Evolutionary conservation across 2,329 filamentous ascomycete genomes (phyloP).

Genomic region (Pseudogymnoascus sp.): DNA sequence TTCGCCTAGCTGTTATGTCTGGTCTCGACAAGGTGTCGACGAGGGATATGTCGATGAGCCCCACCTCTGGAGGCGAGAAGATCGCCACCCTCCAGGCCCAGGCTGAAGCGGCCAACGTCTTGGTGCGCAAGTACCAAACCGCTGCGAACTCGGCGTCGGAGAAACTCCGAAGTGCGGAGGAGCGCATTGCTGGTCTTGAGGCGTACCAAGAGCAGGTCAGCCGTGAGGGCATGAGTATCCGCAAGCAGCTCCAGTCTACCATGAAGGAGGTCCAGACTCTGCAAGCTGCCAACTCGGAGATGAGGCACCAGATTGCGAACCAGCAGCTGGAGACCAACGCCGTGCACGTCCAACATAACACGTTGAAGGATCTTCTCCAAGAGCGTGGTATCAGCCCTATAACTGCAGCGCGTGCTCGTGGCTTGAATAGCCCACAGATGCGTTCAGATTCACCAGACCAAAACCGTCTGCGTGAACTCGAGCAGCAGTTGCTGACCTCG

Average conservation of each 20-base stretch:
- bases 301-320: constrained; percentile 73
- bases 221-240: constrained; percentile 80
- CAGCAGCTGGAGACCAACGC: constrained; percentile 94
- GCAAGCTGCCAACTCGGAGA: constrained; percentile 69
- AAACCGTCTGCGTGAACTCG: constrained; percentile 71
- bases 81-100: constrained; percentile 70
- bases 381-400: constrained; percentile 82
- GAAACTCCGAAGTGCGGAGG: constrained; percentile 84
- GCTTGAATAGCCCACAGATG: constrained; percentile 64
- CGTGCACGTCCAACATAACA: constrained; percentile 82
- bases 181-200: constrained; percentile 91
- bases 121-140: constrained; percentile 82
- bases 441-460: constrained; percentile 73
- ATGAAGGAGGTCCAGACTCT: constrained; percentile 78
- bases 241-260: constrained; percentile 79
- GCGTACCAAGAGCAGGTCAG: constrained; percentile 97
- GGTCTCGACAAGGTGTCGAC: constrained; percentile 69
- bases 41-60: constrained; percentile 41
- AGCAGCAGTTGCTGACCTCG: constrained; percentile 74
- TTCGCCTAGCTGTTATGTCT: constrained; percentile 72
- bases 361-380: constrained; percentile 82
- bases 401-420: constrained; percentile 61
- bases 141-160: constrained; percentile 83
- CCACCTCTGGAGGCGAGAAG: constrained; percentile 53
- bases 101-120: constrained; percentile 63